phyloP scores from a whole-genome alignment of 148 eudicot species.

The Cornus kousa region DNA sequence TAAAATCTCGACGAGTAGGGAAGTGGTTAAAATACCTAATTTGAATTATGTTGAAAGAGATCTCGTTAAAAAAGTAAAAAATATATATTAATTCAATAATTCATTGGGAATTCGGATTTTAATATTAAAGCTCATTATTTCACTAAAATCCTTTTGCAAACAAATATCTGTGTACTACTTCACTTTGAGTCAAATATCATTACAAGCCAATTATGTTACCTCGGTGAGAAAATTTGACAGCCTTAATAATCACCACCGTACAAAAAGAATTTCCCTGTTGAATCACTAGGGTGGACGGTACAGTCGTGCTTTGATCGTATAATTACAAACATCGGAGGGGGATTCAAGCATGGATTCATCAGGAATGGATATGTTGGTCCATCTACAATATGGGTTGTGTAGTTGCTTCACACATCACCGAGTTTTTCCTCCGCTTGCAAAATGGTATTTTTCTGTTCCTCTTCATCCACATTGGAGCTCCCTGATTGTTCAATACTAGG shows the following conservation, averaged over 20 bases:
- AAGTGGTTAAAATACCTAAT: too few relatives aligned
- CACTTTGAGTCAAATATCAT: not conserved
- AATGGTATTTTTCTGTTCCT: slow-evolving; percentile 15
- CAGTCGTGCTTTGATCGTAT: not conserved
- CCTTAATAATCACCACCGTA: too few relatives aligned
- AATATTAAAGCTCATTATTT: too few relatives aligned
- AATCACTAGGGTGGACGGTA: too few relatives aligned
- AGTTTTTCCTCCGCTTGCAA: slow-evolving; percentile 20
- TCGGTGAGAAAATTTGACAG: not conserved
- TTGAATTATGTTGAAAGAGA: too few relatives aligned
- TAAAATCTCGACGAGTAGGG: too few relatives aligned
- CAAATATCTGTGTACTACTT: not conserved
- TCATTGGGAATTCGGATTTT: too few relatives aligned
- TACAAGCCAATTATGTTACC: not conserved
- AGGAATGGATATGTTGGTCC: too few relatives aligned
- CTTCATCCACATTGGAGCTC: slow-evolving; percentile 28
- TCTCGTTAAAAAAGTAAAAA: too few relatives aligned
- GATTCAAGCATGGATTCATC: not conserved
- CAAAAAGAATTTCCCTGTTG: not conserved
- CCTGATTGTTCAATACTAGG: slow-evolving; percentile 32
- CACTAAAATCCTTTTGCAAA: too few relatives aligned
- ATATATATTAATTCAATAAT: too few relatives aligned
- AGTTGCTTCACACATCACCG: slow-evolving; percentile 10
- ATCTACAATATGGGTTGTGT: not conserved
- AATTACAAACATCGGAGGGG: not conserved